A percentile compares a stretch with the other conserved stretches of the same genome.
Evolutionary conservation across 345 rosid species (phyloP).

Genomic region (Trapa bicornis): DNA sequence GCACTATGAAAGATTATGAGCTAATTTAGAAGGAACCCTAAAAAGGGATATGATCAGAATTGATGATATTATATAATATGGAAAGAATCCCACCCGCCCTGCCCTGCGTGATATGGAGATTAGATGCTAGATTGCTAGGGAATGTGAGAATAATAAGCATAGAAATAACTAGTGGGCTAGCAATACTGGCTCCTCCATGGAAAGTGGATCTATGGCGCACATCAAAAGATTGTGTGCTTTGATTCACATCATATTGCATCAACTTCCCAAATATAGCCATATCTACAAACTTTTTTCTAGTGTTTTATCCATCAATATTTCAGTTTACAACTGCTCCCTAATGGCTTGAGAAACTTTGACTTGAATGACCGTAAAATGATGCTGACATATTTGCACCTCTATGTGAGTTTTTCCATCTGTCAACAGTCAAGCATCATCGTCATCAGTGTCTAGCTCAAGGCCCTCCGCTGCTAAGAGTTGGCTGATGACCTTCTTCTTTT

Average conservation of each 20-base stretch:
- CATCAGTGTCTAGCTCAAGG: slow-evolving; percentile 74
- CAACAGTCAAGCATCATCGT: slow-evolving; percentile 19
- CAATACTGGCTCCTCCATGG: no score
- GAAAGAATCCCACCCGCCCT: background rate
- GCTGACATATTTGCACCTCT: background rate
- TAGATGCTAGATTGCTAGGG: no score
- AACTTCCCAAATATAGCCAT: background rate
- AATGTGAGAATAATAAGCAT: no score
- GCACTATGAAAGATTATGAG: background rate
- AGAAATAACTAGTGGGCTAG: no score
- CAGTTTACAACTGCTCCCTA: background rate
- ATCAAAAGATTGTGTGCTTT: no score
- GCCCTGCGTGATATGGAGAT: no score
- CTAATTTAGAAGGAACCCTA: background rate
- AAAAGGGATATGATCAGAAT: background rate
- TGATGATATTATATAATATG: background rate
- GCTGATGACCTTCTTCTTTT: slow-evolving; percentile 40
- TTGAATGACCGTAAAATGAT: background rate
- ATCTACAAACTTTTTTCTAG: background rate
- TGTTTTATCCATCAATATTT: background rate
- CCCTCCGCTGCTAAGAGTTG: slow-evolving; percentile 88
- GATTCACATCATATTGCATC: background rate
- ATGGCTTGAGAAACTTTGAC: no score
- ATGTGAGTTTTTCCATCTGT: background rate
- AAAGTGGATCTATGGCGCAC: no score